Percentiles rank a stretch among this genome's conserved stretches.
Conservation (phyloP, 306 rosid species). For the Morella rubra region DNA sequence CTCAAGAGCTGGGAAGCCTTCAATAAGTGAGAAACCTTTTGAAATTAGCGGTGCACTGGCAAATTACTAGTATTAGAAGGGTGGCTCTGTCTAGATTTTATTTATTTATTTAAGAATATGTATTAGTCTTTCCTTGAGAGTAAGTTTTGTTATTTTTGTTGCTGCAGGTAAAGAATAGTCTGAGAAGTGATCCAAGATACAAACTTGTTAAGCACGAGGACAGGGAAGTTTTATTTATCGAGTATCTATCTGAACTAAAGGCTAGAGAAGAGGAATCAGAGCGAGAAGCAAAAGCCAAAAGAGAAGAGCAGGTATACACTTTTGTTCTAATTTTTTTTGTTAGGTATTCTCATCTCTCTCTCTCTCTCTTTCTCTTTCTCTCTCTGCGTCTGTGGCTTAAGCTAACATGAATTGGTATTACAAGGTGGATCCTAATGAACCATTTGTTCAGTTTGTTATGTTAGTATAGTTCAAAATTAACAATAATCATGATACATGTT, state of each 20-base stretch:
- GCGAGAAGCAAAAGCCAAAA: conserved; percentile 70
- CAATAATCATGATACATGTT: too few relatives aligned
- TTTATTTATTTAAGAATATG: not conserved
- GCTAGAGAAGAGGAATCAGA: conserved; percentile 75
- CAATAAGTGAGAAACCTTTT: too few relatives aligned
- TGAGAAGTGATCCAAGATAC: conserved; percentile 84
- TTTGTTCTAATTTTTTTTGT: conserved; percentile 1
- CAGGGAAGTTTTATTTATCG: conserved; percentile 71
- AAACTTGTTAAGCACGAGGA: conserved; percentile 81
- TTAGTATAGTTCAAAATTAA: too few relatives aligned
- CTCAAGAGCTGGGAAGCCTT: too few relatives aligned
- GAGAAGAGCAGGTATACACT: conserved; percentile 80
- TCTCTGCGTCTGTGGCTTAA: not conserved
- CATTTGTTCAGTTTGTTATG: too few relatives aligned
- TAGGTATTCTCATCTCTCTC: not conserved
- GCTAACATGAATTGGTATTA: not conserved
- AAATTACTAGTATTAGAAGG: too few relatives aligned
- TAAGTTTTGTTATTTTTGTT: conserved; percentile 31
- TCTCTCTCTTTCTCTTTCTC: not conserved
- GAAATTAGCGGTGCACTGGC: too few relatives aligned
- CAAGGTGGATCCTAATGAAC: not conserved
- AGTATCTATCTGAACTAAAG: conserved; percentile 75
- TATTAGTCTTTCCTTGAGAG: not conserved
- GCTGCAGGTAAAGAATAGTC: conserved; percentile 76
- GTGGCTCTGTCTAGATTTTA: not conserved